Evolutionary conservation across 208 protist species (phyloP).

Genomic region (Wallacemonas sp.): DNA sequence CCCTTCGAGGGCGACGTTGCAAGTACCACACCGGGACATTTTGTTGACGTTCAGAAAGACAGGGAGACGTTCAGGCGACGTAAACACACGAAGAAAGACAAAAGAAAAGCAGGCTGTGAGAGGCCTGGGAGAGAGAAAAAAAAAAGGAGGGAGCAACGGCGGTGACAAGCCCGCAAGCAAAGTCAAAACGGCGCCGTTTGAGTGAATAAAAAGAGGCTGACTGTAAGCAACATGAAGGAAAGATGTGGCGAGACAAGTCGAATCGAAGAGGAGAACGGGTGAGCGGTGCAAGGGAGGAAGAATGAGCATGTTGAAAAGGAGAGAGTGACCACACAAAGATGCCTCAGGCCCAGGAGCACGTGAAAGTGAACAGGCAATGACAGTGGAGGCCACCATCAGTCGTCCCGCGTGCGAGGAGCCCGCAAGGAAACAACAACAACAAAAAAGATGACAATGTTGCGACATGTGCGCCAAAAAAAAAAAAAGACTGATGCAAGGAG

Average conservation of each 20-base stretch:
- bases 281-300: not conserved
- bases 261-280: not conserved
- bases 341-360: no score
- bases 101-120: not conserved
- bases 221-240: not conserved
- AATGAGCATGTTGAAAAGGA: not conserved
- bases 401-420: no score
- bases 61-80: not conserved
- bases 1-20: conserved; percentile 59
- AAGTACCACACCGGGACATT: conserved; percentile 81
- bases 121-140: not conserved
- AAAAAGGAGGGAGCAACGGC: not conserved
- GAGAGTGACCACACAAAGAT: no score
- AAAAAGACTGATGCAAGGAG: no score
- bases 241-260: not conserved
- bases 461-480: no score
- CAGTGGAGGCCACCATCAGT: no score
- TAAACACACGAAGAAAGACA: conserved; percentile 28
- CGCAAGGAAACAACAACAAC: no score
- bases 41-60: not conserved
- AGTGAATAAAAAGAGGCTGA: not conserved
- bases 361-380: no score
- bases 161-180: not conserved
- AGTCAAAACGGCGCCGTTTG: not conserved
- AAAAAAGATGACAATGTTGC: no score